Evolutionary conservation across 139 green algal species (phyloP), one percentile per base, ranked within the genome.

Genomic region (Chlamydomonas sp.): DNA sequence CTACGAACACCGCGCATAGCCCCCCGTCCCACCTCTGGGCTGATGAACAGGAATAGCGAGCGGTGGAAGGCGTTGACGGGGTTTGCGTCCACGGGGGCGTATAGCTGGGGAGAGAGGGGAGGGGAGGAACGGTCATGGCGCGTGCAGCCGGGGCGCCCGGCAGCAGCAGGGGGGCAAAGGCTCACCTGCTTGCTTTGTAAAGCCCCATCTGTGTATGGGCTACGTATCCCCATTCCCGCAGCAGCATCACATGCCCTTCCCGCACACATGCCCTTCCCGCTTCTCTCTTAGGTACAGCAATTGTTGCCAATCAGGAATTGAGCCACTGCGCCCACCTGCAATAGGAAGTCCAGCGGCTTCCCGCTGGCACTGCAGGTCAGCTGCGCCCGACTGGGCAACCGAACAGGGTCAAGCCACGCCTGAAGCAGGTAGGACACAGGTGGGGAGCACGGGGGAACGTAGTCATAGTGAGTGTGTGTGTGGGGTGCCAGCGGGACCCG

Each of bases 391-490:
- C 74, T 87, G n/a, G 95, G 96, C 18, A 97, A 91, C 73, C 93
- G 86, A 59, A 96, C 57, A 0, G 96, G 96, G 87, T 98, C 90
- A 78, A 98, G 87, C 96, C 96, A 98, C 17, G 96, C 95, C 91
- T 95, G 87, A 81, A 63, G 5, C 9, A n/a, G 68, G 68, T 31
- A n/a, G 31, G 31, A 49, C 31, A 49, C 31, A 49, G 31, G 31
- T 49, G 31, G 31, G 31, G 31, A 49, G 31, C 31, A 49, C 31
- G 31, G 31, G 31, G 31, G 31, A 49, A 49, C 31, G 31, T 49
- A 49, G 31, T 49, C 31, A 49, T 49, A 49, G 31, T 49, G 31
- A 49, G 31, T 49, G 31, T 49, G 31, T 49, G 31, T 49, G 31
- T 49, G 31, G 31, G 31, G 31, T 49, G 31, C 31, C 31, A 49